Evolutionary conservation across 176 grass and related monocot species (phyloP).

Genomic region (Poa pratensis): DNA sequence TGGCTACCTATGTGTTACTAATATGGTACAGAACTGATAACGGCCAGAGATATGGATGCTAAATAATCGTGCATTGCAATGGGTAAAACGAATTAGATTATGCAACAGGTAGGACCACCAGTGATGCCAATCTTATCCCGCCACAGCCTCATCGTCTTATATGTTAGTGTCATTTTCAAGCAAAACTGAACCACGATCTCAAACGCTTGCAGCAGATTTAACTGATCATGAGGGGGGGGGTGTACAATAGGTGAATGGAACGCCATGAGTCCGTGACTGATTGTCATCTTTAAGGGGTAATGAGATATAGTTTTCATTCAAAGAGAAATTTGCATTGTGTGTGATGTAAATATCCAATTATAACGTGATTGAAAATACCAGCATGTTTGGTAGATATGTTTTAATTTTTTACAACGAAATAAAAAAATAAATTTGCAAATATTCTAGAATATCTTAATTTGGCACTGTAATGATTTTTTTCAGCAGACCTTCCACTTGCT

Average conservation of each 20-base stretch:
- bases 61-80: not conserved
- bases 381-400: too few species aligned
- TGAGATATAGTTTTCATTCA: not conserved
- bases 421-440: not conserved
- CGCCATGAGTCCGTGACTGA: not conserved
- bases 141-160: not conserved
- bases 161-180: not conserved
- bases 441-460: conserved; percentile 6
- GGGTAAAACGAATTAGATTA: not conserved
- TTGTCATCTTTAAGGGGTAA: not conserved
- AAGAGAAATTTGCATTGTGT: not conserved
- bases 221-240: not conserved
- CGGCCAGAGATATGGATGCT: not conserved
- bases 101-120: not conserved
- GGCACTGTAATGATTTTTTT: not conserved
- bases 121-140: not conserved
- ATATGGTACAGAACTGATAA: not conserved
- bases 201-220: not conserved
- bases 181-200: not conserved
- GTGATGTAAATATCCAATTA: not conserved
- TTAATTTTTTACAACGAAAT: too few species aligned
- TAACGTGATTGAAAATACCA: not conserved
- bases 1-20: not conserved
- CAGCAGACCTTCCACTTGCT: not conserved
- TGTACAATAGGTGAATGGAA: not conserved